Evolutionary conservation across 176 grass and related monocot genomes (phyloP).

Genomic region (Cenchrus purpureus): DNA sequence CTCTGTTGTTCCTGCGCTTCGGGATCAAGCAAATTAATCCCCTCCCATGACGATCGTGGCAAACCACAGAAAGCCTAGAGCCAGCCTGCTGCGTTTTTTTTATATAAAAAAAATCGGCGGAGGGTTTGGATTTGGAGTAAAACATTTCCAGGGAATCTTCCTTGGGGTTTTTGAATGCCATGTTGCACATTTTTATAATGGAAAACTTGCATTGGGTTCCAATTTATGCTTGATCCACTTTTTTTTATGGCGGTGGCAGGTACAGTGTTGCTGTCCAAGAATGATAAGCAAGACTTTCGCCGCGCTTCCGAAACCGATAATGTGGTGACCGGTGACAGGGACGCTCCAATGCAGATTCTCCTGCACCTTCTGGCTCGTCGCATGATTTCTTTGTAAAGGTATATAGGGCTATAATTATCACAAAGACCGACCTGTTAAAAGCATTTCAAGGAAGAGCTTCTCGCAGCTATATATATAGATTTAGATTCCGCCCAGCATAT

Average conservation of each 20-base stretch:
- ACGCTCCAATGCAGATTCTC: conserved; percentile 27
- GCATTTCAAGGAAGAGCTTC: no score
- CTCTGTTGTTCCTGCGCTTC: conserved; percentile 39
- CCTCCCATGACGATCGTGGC: conserved; percentile 15
- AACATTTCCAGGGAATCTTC: conserved; percentile 53
- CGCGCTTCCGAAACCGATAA: conserved; percentile 10
- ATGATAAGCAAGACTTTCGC: conserved; percentile 45
- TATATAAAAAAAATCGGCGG: background rate
- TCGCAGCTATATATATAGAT: no score
- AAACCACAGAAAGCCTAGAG: background rate
- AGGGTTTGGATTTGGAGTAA: conserved; percentile 61
- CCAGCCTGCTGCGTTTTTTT: background rate
- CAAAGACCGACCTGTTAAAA: background rate
- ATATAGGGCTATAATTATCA: background rate
- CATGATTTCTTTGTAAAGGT: background rate
- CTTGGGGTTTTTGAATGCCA: conserved; percentile 37
- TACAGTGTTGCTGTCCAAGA: conserved; percentile 52
- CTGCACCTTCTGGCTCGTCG: background rate
- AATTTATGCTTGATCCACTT: conserved; percentile 5
- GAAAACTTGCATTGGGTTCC: conserved; percentile 29
- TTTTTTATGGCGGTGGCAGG: background rate
- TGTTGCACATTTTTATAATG: background rate
- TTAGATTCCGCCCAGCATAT: no score
- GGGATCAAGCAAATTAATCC: conserved; percentile 51
- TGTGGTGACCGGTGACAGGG: conserved; percentile 27